Conservation (phyloP, 805 yeast genomes). For the Diddensiella santjacobensis region DNA sequence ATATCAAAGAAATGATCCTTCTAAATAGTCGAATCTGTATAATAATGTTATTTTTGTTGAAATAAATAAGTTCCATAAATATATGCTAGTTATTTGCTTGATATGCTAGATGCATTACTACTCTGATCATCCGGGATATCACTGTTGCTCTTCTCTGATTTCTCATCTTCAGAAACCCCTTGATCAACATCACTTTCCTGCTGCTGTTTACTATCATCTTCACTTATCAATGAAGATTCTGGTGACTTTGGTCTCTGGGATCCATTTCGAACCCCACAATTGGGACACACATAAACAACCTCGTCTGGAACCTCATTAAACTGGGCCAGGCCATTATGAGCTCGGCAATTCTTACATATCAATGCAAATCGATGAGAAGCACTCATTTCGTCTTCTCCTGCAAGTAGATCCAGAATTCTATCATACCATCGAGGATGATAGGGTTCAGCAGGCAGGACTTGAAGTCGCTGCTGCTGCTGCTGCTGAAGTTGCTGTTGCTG, state of each 20-base stretch:
- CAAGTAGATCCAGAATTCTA: conserved; percentile 39
- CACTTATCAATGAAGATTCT: no score
- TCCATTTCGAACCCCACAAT: conserved; percentile 37
- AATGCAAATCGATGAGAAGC: conserved; percentile 64
- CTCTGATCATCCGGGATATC: background rate
- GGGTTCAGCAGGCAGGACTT: conserved; percentile 6
- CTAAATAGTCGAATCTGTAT: conserved; percentile 43
- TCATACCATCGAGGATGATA: conserved; percentile 40
- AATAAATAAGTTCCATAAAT: conserved; percentile 2
- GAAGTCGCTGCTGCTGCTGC: background rate
- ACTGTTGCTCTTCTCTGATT: background rate
- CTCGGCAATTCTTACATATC: conserved; percentile 60
- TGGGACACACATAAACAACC: conserved; percentile 60
- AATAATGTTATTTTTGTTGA: background rate
- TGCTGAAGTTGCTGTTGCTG: background rate
- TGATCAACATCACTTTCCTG: no score
- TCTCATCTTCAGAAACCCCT: background rate
- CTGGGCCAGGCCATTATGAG: conserved; percentile 80
- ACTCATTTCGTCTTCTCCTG: conserved; percentile 63
- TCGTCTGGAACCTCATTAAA: conserved; percentile 53
- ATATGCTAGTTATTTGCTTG: background rate
- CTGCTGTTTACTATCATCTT: no score
- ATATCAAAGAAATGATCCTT: conserved; percentile 86
- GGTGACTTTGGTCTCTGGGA: no score
- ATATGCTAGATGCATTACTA: background rate